Evolutionary conservation across 352 stramenopile genomes (phyloP), one percentile per base, ranked within the genome.

Genomic region (Phytophthora ramorum): DNA sequence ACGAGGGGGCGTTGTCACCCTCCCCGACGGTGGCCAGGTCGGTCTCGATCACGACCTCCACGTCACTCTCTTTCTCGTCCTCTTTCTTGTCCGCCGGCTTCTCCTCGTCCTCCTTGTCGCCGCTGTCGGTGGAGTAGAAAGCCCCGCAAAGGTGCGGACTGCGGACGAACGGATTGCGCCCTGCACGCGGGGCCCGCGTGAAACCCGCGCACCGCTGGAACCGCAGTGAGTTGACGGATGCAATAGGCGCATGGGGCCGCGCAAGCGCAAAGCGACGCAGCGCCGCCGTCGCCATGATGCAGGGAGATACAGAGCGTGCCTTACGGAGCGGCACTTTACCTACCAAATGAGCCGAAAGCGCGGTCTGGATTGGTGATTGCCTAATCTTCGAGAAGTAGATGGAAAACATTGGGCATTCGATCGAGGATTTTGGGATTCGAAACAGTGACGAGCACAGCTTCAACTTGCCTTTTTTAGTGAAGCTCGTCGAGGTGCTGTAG

Each of bases 401-500:
- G 14, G 37, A 43, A 43, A 43, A 19, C 37, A 43, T 32, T 32
- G 34, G 40, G 7, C 40, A 46, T 17, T 46, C 6, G 17, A 46
- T 7, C 9, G 40, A 13, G 40, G 40, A 19, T 40, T 40, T n/a
- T 4, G 14, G 14, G 5, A 35, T 32, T 38, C 30, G 17, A 7
- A 24, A 46, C 5, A 58, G 55, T 52, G 55, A 58, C 41, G 14
- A 2, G 22, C 26, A 34, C 30, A 16, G 53, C 44, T 59, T 63
- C 57, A 66, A 62, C 41, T 52, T 66, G 12, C 12, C 5, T 19
- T 52, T 44, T 48, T 49, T 55, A 52, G 17, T 28, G 17, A n/a
- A 92, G 71, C 52, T 89, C 78, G 37, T 94, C 82, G 12, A 94
- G 63, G 46, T 92, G 82, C n/a, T 85, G 79, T 17, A 95, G 70